These are phyloP conservation scores for Thermothelomyces thermophilus DNA, from an alignment of 2,329 filamentous ascomycete genomes.

Conservation along the genomic window DNA sequence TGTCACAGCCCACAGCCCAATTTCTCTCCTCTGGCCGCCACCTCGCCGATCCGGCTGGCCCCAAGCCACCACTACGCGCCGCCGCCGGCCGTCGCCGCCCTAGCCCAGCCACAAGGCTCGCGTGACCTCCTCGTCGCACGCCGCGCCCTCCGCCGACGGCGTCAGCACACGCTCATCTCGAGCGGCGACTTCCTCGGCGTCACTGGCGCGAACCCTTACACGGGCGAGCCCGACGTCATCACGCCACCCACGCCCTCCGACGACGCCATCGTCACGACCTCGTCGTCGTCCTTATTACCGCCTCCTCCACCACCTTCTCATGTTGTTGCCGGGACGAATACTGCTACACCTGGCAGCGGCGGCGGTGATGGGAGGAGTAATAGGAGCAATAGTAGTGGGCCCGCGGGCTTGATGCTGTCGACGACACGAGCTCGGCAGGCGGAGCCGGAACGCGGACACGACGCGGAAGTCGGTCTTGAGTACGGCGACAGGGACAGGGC, in stretches of 20 bases:
- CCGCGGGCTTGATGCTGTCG: not conserved
- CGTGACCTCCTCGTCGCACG: slow-evolving; percentile 29
- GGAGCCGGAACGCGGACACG: no score
- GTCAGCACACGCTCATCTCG: slow-evolving; percentile 42
- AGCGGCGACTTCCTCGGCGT: slow-evolving; percentile 55
- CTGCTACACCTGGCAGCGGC: not conserved
- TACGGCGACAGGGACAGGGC: not conserved
- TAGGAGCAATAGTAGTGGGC: not conserved
- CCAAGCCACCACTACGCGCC: no score
- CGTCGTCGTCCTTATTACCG: not conserved
- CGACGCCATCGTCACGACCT: slow-evolving; percentile 24
- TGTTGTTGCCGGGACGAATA: not conserved
- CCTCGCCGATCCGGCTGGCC: not conserved
- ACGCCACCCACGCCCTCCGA: slow-evolving; percentile 44
- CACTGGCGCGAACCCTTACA: slow-evolving; percentile 51
- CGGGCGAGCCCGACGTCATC: slow-evolving; percentile 46
- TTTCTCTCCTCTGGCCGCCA: not conserved
- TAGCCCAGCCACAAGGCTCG: not conserved
- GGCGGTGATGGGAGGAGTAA: no score
- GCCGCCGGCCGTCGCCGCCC: not conserved
- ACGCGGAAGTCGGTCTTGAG: no score
- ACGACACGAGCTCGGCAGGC: no score
- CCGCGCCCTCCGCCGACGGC: slow-evolving; percentile 33
- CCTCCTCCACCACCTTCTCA: not conserved
- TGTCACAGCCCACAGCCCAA: no score